These are phyloP conservation scores for Kuraishia piskuri DNA, from an alignment of 805 yeast species.

Conservation along the genomic window DNA sequence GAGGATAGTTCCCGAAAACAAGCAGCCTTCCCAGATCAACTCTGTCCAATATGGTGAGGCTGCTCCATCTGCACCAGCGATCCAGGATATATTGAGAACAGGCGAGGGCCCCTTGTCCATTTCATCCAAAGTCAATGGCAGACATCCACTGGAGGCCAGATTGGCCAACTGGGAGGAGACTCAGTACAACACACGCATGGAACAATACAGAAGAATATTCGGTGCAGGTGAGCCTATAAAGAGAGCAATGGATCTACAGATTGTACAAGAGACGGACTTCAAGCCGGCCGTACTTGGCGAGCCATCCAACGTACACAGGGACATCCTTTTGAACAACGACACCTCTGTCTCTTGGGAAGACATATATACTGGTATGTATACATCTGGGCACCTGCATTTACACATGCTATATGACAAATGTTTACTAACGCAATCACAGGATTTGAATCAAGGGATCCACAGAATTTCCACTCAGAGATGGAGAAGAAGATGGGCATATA, in stretches of 20 bases:
- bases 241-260: slow-evolving; percentile 78
- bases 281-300: slow-evolving; percentile 60
- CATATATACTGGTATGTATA: slow-evolving; percentile 49
- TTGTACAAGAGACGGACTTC: slow-evolving; percentile 63
- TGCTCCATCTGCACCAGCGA: slow-evolving; percentile 60
- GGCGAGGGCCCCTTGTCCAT: slow-evolving; percentile 56
- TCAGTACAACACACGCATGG: slow-evolving; percentile 61
- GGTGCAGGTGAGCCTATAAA: slow-evolving; percentile 94
- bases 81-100: slow-evolving; percentile 61
- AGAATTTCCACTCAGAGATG: slow-evolving; percentile 66
- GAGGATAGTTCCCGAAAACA: slow-evolving; percentile 47
- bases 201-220: slow-evolving; percentile 71
- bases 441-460: slow-evolving; percentile 26
- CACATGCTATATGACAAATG: background rate
- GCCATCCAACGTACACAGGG: slow-evolving; percentile 53
- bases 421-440: slow-evolving; percentile 19
- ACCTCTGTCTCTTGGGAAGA: slow-evolving; percentile 89
- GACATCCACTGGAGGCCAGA: slow-evolving; percentile 83
- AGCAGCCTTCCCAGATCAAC: slow-evolving; percentile 37
- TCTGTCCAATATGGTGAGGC: slow-evolving; percentile 42
- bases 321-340: slow-evolving; percentile 74
- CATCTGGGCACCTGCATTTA: background rate
- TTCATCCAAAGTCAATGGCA: slow-evolving; percentile 56
- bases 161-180: slow-evolving; percentile 73
- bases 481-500: slow-evolving; percentile 53